Percentiles rank a stretch among this genome's conserved stretches.
phyloP scores from a whole-genome alignment of 2,329 filamentous ascomycete genomes.

The Aspergillus quadrilineatus region DNA sequence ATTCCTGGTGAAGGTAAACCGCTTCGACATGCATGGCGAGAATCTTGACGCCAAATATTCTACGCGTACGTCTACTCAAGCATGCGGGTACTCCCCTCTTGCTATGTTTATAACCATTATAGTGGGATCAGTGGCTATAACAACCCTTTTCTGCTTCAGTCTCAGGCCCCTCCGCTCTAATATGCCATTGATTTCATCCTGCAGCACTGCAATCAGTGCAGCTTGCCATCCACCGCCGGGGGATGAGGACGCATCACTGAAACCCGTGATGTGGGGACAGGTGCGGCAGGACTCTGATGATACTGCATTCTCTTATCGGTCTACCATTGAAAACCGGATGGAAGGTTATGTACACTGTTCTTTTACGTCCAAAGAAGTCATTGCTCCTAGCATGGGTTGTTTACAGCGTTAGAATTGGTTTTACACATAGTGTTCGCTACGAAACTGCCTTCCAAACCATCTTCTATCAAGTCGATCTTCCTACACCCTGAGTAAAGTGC shows the following conservation, averaged over 20 bases:
- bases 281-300: background rate
- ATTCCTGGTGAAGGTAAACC: conserved; percentile 34
- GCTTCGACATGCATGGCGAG: background rate
- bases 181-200: conserved; percentile 27
- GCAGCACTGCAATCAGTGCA: conserved; percentile 35
- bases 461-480: too few relatives aligned
- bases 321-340: background rate
- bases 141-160: background rate
- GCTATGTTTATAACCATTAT: background rate
- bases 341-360: background rate
- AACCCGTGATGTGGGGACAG: conserved; percentile 31
- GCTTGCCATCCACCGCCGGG: conserved; percentile 28
- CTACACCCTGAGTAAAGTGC: too few relatives aligned
- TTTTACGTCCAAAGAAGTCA: background rate
- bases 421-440: too few relatives aligned
- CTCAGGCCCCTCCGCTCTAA: background rate
- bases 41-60: background rate
- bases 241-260: conserved; percentile 19
- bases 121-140: background rate
- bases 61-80: background rate
- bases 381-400: background rate
- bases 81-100: background rate
- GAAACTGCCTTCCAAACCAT: too few relatives aligned
- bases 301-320: background rate
- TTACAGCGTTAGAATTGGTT: too few relatives aligned